Conservation (phyloP, 805 yeast species). For the Vanderwaltozyma polyspora region DNA sequence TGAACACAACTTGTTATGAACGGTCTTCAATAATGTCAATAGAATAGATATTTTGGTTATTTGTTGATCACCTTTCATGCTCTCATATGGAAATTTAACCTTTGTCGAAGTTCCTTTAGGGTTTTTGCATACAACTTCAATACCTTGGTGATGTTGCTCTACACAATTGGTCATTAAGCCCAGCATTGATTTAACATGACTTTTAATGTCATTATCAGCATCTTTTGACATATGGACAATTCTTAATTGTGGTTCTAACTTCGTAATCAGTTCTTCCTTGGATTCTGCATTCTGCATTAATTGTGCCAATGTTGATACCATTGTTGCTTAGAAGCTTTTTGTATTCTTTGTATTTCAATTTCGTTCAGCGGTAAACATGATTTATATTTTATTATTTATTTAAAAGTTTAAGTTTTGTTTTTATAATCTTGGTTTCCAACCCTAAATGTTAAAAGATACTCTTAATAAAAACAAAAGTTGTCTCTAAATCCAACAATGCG, state of each 20-base stretch:
- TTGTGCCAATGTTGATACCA: constrained; percentile 3
- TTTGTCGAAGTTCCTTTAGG: too few species aligned
- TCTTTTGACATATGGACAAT: constrained; percentile 5
- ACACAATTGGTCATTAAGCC: constrained; percentile 12
- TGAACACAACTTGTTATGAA: constrained; percentile 3
- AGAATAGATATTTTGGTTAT: constrained; percentile 8
- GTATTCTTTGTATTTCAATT: too few species aligned
- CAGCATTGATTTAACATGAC: constrained; percentile 8
- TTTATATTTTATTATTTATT: too few species aligned
- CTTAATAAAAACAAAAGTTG: not conserved
- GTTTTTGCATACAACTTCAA: not conserved
- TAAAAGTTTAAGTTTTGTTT: too few species aligned
- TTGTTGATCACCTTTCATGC: too few species aligned
- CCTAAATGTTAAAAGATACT: too few species aligned
- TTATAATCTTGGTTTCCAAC: too few species aligned
- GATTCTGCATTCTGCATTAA: constrained; percentile 5
- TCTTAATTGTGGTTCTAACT: constrained; percentile 12
- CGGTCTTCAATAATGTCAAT: constrained; percentile 10
- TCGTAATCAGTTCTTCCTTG: constrained; percentile 6
- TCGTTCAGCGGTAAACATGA: too few species aligned
- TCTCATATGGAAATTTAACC: too few species aligned
- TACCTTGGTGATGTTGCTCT: constrained; percentile 13
- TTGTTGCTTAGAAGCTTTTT: too few species aligned
- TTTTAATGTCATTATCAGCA: not conserved
- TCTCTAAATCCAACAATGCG: not conserved